A percentile compares a stretch with the other conserved stretches of the same genome.
These are phyloP conservation scores for Ceratobasidium papillatum DNA, from an alignment of 1,284 basidiomycete species.

Conservation along the genomic window DNA sequence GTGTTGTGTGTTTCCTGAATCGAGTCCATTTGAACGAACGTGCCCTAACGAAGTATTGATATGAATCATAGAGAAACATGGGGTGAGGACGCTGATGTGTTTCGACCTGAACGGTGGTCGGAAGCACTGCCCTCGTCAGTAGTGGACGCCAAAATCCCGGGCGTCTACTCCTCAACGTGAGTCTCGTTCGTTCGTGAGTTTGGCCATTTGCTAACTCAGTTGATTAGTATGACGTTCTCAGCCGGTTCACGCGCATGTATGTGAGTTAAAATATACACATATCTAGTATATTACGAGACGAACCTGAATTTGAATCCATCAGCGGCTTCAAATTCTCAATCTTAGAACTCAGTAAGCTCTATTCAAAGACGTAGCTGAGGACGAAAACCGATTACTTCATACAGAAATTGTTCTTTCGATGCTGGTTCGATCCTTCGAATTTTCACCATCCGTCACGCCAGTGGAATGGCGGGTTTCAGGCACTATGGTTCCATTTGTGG, in stretches of 20 bases:
- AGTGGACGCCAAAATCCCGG: background rate
- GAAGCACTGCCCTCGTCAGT: background rate
- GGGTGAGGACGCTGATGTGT: slow-evolving; percentile 20
- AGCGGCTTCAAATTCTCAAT: slow-evolving; percentile 36
- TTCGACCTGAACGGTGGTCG: slow-evolving; percentile 2
- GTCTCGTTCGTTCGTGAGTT: background rate
- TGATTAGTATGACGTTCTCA: slow-evolving; percentile 21
- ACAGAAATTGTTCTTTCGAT: slow-evolving; percentile 3
- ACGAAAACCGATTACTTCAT: background rate
- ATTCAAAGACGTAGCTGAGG: background rate
- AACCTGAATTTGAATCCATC: background rate
- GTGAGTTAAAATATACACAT: no score
- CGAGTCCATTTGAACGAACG: no score
- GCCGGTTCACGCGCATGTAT: slow-evolving; percentile 15
- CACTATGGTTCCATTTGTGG: slow-evolving; percentile 14
- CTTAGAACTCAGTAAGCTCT: slow-evolving; percentile 13
- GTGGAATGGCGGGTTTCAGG: background rate
- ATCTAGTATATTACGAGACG: no score
- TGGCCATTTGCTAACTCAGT: background rate
- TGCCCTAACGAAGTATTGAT: background rate
- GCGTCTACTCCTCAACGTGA: slow-evolving; percentile 22
- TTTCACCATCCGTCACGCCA: background rate
- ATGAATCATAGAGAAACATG: slow-evolving; percentile 1
- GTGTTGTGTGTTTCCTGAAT: background rate
- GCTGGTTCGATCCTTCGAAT: background rate